phyloP scores from a whole-genome alignment of 192 early-diverging fungal species.

The Coemansia pectinata region DNA sequence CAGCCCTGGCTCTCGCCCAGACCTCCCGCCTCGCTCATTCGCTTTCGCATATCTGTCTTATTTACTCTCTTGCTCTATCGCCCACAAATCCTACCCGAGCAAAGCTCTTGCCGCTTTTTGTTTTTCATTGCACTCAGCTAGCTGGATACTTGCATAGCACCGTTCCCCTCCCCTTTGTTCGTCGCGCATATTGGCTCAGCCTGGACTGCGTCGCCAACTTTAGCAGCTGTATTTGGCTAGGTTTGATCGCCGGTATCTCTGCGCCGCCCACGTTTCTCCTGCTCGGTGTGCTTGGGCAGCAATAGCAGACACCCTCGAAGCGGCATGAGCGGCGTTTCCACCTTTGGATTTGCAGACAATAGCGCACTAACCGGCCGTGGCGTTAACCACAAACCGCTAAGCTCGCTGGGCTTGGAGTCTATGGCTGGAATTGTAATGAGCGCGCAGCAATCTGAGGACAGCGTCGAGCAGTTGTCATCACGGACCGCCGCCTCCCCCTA shows the following conservation, averaged over 20 bases:
- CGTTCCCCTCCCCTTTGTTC: neutral
- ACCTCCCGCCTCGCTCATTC: neutral
- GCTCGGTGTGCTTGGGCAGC: neutral
- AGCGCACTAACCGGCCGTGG: conserved; percentile 3
- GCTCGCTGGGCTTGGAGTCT: conserved; percentile 6
- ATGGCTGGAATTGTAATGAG: conserved; percentile 51
- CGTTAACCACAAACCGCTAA: conserved; percentile 5
- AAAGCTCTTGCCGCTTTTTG: neutral
- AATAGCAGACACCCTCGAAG: neutral
- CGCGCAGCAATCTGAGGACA: conserved; percentile 32
- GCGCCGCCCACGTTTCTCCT: neutral
- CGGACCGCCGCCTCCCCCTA: conserved; percentile 28
- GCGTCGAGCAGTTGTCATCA: conserved; percentile 26
- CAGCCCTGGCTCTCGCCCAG: neutral
- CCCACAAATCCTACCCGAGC: neutral
- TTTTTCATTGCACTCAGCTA: neutral
- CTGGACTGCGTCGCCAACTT: neutral
- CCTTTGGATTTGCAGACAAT: conserved; percentile 11
- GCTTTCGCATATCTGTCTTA: neutral
- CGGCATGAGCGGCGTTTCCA: conserved; percentile 8
- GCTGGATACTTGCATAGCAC: neutral
- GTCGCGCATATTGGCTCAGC: neutral
- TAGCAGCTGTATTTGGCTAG: neutral
- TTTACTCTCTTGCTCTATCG: neutral
- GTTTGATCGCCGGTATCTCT: neutral